These are phyloP conservation scores for Pleurotus tuoliensis DNA, from an alignment of 768 basidiomycete genomes.

Conservation along the genomic window DNA sequence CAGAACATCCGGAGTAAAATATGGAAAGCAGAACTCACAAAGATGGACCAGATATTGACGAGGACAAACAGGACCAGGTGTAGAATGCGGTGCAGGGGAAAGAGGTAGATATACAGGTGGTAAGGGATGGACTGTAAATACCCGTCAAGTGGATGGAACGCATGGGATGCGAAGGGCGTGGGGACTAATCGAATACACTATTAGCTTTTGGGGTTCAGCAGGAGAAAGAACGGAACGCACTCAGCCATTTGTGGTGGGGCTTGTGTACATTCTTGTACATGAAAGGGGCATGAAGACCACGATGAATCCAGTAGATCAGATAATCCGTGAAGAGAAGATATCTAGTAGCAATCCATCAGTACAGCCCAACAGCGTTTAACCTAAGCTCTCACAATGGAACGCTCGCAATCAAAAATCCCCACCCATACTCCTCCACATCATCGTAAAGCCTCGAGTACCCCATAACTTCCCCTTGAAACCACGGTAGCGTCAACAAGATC, in stretches of 20 bases:
- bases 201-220: constrained; percentile 5
- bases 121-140: constrained; percentile 94
- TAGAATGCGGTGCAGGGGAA: constrained; percentile 83
- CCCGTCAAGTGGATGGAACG: constrained; percentile 96
- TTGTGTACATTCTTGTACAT: constrained; percentile 94
- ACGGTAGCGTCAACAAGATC: constrained; percentile 82
- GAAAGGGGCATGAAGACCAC: constrained; percentile 77
- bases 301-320: constrained; percentile 95
- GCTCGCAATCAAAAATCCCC: constrained; percentile 65
- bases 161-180: constrained; percentile 95
- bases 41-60: constrained; percentile 93
- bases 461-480: constrained; percentile 90
- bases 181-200: constrained; percentile 56
- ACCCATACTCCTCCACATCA: constrained; percentile 74
- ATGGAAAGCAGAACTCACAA: constrained; percentile 48
- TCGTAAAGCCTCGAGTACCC: constrained; percentile 82
- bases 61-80: constrained; percentile 86
- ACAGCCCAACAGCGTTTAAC: too few species aligned
- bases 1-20: neutral
- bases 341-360: constrained; percentile 26
- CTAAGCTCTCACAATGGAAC: constrained; percentile 54
- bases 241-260: constrained; percentile 98
- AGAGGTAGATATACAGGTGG: constrained; percentile 85
- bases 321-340: constrained; percentile 91
- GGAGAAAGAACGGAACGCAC: constrained; percentile 44